A percentile compares a stretch with the other conserved stretches of the same genome.
Evolutionary conservation across 371 early-diverging fungal species (phyloP).

Genomic region (Lichtheimia hyalospora): DNA sequence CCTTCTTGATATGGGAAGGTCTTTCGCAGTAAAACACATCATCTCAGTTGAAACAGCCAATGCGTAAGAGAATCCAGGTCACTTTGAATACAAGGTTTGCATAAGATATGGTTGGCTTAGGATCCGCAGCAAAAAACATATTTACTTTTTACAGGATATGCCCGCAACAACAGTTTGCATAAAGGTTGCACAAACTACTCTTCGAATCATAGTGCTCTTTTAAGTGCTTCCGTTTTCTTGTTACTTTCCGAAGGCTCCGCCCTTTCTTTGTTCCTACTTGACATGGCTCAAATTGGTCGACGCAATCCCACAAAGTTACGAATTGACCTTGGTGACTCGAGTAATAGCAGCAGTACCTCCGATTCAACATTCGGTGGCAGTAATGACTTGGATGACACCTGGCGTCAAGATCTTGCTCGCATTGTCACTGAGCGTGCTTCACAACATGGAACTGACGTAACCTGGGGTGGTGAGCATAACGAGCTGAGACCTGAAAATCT

Average conservation of each 20-base stretch:
- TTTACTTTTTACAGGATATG: too few relatives aligned
- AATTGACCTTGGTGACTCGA: slow-evolving; percentile 15
- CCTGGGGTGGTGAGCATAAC: too few relatives aligned
- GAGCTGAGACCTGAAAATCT: slow-evolving; percentile 56
- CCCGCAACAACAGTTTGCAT: too few relatives aligned
- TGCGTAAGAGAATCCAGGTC: too few relatives aligned
- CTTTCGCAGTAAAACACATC: too few relatives aligned
- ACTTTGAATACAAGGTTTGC: too few relatives aligned
- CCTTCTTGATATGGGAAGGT: too few relatives aligned
- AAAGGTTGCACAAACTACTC: background rate
- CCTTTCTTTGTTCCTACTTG: slow-evolving; percentile 22
- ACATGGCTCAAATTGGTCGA: slow-evolving; percentile 27
- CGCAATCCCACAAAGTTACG: slow-evolving; percentile 27
- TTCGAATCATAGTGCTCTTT: background rate
- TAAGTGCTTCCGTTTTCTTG: background rate
- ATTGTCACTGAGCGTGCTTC: slow-evolving; percentile 24
- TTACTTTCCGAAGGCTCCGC: background rate
- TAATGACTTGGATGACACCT: slow-evolving; percentile 16
- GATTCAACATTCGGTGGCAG: background rate
- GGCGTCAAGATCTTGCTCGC: slow-evolving; percentile 34
- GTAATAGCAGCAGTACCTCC: too few relatives aligned
- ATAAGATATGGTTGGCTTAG: too few relatives aligned
- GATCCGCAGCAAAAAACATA: too few relatives aligned
- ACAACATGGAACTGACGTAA: slow-evolving; percentile 4
- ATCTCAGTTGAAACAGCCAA: too few relatives aligned